Conservation (phyloP, 2,329 filamentous ascomycete species). For the Claviceps sp. region DNA sequence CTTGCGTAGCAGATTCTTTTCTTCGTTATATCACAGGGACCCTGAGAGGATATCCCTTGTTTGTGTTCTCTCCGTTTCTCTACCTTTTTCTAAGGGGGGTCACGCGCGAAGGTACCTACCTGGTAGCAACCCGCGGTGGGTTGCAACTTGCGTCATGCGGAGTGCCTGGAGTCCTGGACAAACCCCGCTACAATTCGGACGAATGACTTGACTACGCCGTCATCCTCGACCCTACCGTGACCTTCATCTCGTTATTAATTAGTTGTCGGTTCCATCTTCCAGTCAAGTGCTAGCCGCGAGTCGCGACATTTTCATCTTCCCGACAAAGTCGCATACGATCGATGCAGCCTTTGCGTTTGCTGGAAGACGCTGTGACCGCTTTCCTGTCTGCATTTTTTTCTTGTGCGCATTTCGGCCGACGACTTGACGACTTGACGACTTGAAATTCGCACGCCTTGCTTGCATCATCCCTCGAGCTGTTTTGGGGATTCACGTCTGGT, state of each 20-base stretch:
- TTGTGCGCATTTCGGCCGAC: not conserved
- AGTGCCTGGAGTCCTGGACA: conserved; percentile 14
- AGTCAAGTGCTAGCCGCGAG: not conserved
- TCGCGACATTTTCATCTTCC: not conserved
- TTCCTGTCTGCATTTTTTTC: not conserved
- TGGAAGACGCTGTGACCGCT: not conserved
- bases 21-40: no score
- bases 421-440: not conserved
- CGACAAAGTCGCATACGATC: not conserved
- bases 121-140: not conserved
- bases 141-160: conserved; percentile 18
- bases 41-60: no score
- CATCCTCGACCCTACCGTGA: not conserved
- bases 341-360: not conserved
- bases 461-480: no score
- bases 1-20: no score
- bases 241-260: no score
- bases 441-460: not conserved
- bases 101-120: no score
- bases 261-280: not conserved
- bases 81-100: no score
- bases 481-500: not conserved
- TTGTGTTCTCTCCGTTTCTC: no score
- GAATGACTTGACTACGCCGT: not conserved
- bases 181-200: no score